Base-by-base conservation (phyloP, 208 protist species). In the Giardia duodenalis region DNA sequence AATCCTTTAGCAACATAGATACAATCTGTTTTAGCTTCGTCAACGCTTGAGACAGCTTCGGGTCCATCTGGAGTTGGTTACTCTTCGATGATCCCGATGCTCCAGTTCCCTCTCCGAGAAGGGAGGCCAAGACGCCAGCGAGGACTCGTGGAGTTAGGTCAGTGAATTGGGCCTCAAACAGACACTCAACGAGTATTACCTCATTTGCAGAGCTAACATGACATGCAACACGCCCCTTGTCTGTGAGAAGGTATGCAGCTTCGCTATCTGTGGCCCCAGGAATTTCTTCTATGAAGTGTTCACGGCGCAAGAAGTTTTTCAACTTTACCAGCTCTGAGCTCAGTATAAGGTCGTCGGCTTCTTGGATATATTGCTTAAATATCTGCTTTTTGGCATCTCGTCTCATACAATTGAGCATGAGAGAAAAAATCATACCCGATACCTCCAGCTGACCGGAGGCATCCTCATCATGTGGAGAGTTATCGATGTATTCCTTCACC, bases 141-240 rank as follows among this genome's bases (percentile, higher is more conserved):
- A 91, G 45, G 2, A 91, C 46, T 46, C 0, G 10, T 10, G 4
- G 43, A 47, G 88, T 19, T 47, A 45, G 22, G 48, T 98, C 97
- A 94, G 98, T 98, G 93, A 99, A 97, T 44, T 98, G 94, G 92
- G 97, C 98, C 67, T 97, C 97, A 94, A 99, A 99, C 22, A 99
- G 96, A 10, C 99, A 94, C 93, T 99, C 98, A 0, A 97, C 98
- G 44, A 99, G 95, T 0, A 99, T 95, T 86, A 99, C 96, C 94
- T 99, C 98, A 92, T 99, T 97, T 1, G 96, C 97, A 0, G 98
- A 97, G 44, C 96, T 99, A 67, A 99, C 98, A 94, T 99, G 97
- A 92, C 97, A 98, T 43, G 98, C 98, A 44, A 99, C 97, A 46
- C 97, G 96, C 3, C 97, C 98, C 95, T 99, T 99, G 4, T 97